Base-by-base conservation (phyloP, 495 filamentous ascomycete species). In the Stereocaulon alpinum region DNA sequence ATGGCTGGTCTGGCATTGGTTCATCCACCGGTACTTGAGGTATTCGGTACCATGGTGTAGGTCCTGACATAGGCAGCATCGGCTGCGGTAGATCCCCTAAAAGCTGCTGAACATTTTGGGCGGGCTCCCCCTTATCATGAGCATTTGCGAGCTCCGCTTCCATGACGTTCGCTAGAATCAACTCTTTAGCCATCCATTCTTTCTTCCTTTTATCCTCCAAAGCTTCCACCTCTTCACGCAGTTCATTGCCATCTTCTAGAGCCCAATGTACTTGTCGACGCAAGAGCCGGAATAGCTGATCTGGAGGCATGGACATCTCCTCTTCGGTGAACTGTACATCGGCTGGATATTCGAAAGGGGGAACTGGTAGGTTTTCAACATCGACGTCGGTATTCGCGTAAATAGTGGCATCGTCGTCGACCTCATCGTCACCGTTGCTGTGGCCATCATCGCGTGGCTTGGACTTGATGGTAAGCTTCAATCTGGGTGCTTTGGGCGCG, bases 121-220 rank as follows among this genome's bases (percentile, higher is more conserved):
- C 65, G 7, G 56, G 56, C 6, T 67, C 66, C 2, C 74, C 68
- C 22, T 77, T 66, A 9, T 70, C 69, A 32, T 66, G 71, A 43
- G 74, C 72, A 6, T 78, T 64, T 43, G 72, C 71, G 18, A 80
- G 48, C 65, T 86, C 80, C 2, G 72, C 76, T 62, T 85, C 81
- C 66, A 84, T 77, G 37, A 78, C 59, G 59, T 84, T 81, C 50
- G 82, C 79, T 17, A 86, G 70, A 29, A 85, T 64, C 27, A 77
- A 70, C 67, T 96, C 90, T 70, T 96, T 98, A 69, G 86, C 85
- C 3, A 82, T 70, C 89, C 90, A 97, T 61, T 93, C 87, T 30
- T 85, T 75, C 70, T 83, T 83, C 60, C 87, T 80, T 61, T 80
- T 71, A 48, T 80, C 81, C 66, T 89, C 83, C 64, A 88, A 74